Conservation (phyloP, 176 grass and related monocot species). For the Hsuehochloa calcarea region DNA sequence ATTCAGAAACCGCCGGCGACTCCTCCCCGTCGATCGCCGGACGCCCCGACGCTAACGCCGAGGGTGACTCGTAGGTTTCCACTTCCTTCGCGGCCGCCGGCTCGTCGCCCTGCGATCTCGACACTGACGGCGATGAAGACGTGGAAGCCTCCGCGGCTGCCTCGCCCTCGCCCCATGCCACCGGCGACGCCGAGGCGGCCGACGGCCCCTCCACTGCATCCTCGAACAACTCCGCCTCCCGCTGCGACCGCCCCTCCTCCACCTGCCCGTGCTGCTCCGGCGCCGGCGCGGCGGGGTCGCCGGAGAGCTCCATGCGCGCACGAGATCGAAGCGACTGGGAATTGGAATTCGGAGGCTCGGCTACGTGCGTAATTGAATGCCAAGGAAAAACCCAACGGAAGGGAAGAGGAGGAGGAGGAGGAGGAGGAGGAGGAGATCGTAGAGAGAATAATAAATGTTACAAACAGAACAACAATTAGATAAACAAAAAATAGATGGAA, state of each 20-base stretch:
- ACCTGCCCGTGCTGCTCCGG: conserved; percentile 13
- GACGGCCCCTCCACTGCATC: conserved; percentile 36
- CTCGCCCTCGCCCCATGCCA: neutral
- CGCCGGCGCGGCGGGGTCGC: conserved; percentile 15
- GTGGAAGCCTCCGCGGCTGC: neutral
- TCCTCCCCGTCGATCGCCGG: neutral
- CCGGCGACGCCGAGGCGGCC: conserved; percentile 16
- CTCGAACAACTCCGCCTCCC: conserved; percentile 30
- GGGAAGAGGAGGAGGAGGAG: too few species aligned
- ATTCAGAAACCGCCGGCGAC: conserved; percentile 20
- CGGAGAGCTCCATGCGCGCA: conserved; percentile 38
- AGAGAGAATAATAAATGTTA: conserved; percentile 27
- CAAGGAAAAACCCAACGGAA: conserved; percentile 29
- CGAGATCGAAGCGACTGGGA: conserved; percentile 20
- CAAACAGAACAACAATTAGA: conserved; percentile 10
- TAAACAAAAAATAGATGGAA: neutral
- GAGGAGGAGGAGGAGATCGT: conserved; percentile 27
- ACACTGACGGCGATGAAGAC: neutral
- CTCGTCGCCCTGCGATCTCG: conserved; percentile 7
- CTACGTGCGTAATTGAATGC: conserved; percentile 25
- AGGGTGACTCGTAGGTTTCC: conserved; percentile 25
- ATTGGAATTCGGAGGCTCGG: neutral
- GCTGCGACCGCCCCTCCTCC: conserved; percentile 26
- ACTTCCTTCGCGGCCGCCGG: conserved; percentile 4
- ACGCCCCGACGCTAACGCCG: conserved; percentile 4